Evolutionary conservation across 2,329 filamentous ascomycete genomes (phyloP).

Genomic region (Exophiala mesophila): DNA sequence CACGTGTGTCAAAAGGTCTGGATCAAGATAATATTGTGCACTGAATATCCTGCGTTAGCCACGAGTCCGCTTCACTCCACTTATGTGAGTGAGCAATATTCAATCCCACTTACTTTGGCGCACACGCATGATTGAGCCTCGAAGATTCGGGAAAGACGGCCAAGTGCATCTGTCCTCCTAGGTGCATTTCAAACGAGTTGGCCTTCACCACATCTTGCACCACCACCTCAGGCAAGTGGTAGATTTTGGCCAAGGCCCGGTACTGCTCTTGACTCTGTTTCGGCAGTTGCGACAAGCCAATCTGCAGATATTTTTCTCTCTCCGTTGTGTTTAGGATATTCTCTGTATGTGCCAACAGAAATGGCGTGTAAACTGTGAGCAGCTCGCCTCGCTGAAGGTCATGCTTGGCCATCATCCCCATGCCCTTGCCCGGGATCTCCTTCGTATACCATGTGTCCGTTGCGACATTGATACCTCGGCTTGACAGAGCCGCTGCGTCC

Average conservation of each 20-base stretch:
- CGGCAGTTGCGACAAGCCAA: constrained; percentile 18
- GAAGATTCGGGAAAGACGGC: constrained; percentile 21
- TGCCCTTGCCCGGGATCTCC: constrained; percentile 13
- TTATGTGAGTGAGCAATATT: no score
- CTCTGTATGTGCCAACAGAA: constrained; percentile 20
- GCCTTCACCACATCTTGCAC: constrained; percentile 23
- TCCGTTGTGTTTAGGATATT: constrained; percentile 13
- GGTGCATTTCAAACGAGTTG: constrained; percentile 22
- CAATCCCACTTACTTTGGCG: constrained; percentile 24
- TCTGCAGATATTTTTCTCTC: constrained; percentile 15
- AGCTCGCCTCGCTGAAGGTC: constrained; percentile 15
- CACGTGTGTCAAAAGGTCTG: constrained; percentile 14
- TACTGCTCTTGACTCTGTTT: constrained; percentile 9
- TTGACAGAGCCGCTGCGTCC: constrained; percentile 7
- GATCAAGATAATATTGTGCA: constrained; percentile 19
- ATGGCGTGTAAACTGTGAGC: constrained; percentile 17
- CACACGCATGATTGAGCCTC: constrained; percentile 22
- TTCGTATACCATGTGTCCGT: constrained; percentile 11
- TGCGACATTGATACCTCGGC: constrained; percentile 9
- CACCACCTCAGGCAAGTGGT: constrained; percentile 12
- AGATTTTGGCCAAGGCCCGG: constrained; percentile 16
- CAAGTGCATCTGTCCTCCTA: constrained; percentile 20
- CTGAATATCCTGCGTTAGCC: no score
- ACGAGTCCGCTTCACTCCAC: no score
- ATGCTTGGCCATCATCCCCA: constrained; percentile 17